These are phyloP conservation scores for Tuber brumale DNA, from an alignment of 495 filamentous ascomycete species.

Conservation along the genomic window DNA sequence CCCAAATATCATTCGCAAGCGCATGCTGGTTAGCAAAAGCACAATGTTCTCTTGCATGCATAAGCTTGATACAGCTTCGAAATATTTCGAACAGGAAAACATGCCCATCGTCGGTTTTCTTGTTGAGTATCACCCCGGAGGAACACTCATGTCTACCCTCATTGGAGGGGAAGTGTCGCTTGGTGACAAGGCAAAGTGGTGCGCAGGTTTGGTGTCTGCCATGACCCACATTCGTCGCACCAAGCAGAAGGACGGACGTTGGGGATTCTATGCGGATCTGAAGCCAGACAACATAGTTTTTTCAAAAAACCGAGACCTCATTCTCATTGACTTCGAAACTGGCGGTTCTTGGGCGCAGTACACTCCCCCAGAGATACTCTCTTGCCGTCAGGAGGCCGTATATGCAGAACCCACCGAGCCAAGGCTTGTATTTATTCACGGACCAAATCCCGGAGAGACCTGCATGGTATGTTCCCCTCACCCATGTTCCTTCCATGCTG, in stretches of 20 bases:
- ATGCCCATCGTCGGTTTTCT: constrained; percentile 27
- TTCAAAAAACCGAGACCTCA: constrained; percentile 2
- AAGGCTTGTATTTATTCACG: neutral
- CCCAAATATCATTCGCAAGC: constrained; percentile 22
- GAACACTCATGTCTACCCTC: constrained; percentile 12
- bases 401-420: neutral
- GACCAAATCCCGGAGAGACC: neutral
- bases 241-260: neutral
- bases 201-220: constrained; percentile 16
- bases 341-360: constrained; percentile 27
- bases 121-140: constrained; percentile 15
- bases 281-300: constrained; percentile 31
- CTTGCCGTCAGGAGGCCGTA: neutral
- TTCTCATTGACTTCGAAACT: constrained; percentile 25
- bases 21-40: constrained; percentile 16
- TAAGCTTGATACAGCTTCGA: constrained; percentile 19
- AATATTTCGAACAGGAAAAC: constrained; percentile 11
- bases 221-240: constrained; percentile 15
- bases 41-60: constrained; percentile 14
- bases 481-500: constrained; percentile 9
- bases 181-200: constrained; percentile 13
- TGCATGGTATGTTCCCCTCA: constrained; percentile 23
- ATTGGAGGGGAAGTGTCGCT: neutral
- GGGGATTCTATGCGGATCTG: constrained; percentile 21
- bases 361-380: constrained; percentile 21